Conservation (phyloP, 1,284 basidiomycete species). For the Rhodotorula sp. region DNA sequence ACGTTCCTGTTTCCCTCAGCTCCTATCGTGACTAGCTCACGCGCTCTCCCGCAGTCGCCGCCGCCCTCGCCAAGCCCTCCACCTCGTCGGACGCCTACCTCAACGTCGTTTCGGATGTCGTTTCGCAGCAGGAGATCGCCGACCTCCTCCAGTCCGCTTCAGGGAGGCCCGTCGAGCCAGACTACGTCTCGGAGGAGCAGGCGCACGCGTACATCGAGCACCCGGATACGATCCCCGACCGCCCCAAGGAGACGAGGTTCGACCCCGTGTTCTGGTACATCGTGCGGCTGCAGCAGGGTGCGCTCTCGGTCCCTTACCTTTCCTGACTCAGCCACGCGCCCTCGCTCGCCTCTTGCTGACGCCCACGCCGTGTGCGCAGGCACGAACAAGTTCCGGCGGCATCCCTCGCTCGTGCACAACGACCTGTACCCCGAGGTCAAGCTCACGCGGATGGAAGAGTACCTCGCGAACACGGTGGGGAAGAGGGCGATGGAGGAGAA, state of each 20-base stretch:
- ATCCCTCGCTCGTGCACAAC: conserved; percentile 8
- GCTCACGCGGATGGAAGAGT: not conserved
- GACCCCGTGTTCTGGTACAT: conserved; percentile 6
- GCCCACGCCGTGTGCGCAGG: not conserved
- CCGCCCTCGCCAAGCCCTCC: not conserved
- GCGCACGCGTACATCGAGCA: conserved; percentile 1
- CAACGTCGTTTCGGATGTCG: conserved; percentile 4
- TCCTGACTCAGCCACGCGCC: too few relatives aligned
- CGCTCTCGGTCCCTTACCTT: not conserved
- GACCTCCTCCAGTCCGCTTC: not conserved
- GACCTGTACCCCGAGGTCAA: not conserved
- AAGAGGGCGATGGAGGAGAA: not conserved
- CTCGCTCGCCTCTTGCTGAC: not conserved
- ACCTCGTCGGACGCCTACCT: not conserved
- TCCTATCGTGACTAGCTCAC: too few relatives aligned
- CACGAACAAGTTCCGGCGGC: conserved; percentile 4
- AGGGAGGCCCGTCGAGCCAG: not conserved
- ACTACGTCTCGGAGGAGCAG: conserved; percentile 1
- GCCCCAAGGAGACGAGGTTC: not conserved
- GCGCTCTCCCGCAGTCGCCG: not conserved
- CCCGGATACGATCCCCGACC: not conserved
- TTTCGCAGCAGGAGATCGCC: conserved; percentile 6
- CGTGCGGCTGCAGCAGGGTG: conserved; percentile 8
- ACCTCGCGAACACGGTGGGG: not conserved
- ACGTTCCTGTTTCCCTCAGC: not conserved